A percentile compares a stretch with the other conserved stretches of the same genome.
Evolutionary conservation across 2,329 filamentous ascomycete genomes (phyloP).

Genomic region (Cadophora gregata): DNA sequence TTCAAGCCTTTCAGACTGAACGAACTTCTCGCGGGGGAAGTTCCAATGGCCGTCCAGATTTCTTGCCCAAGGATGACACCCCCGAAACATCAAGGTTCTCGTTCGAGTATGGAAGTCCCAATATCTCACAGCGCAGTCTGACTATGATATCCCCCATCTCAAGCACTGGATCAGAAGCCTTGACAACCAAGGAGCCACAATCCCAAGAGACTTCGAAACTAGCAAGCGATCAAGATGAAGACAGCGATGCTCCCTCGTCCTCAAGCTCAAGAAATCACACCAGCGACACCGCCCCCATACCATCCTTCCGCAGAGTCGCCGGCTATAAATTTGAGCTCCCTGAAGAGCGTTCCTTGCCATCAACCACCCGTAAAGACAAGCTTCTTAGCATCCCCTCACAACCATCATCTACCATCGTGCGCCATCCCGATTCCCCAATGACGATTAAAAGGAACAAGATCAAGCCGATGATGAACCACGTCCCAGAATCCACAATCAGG

Average conservation of each 20-base stretch:
- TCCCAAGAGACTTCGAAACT: not conserved
- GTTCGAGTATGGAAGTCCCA: not conserved
- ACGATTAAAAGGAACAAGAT: not conserved
- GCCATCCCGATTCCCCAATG: not conserved
- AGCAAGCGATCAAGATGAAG: not conserved
- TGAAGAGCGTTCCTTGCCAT: not conserved
- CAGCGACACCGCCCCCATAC: not conserved
- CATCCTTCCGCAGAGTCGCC: not conserved
- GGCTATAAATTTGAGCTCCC: not conserved
- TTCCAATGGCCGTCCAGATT: not conserved
- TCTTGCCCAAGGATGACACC: not conserved
- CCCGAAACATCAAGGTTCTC: not conserved
- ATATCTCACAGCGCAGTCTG: not conserved
- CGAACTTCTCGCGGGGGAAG: not conserved
- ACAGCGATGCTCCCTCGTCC: not conserved
- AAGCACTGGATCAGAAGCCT: not conserved
- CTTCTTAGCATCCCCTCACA: not conserved
- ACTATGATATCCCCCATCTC: not conserved
- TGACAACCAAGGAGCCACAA: not conserved
- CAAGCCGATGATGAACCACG: not conserved
- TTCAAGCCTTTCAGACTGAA: too few relatives aligned
- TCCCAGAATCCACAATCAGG: not conserved
- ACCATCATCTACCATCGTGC: not conserved
- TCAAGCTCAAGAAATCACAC: not conserved
- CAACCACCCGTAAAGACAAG: not conserved